phyloP scores from a whole-genome alignment of 257 asterid genomes.

The Verbascum thapsus region DNA sequence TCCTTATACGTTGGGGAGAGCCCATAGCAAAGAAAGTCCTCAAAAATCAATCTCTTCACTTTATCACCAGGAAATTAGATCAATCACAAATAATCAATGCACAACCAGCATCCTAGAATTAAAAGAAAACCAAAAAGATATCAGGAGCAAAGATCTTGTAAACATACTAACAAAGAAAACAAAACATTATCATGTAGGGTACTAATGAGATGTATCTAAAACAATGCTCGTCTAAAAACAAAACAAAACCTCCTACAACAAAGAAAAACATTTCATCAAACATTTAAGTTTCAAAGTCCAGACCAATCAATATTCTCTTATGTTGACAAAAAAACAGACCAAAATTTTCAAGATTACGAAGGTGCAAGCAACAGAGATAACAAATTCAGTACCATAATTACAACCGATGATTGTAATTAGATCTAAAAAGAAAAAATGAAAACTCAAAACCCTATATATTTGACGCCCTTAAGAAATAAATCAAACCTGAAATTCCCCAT shows the following conservation, averaged over 20 bases:
- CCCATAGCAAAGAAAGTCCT: conserved; percentile 57
- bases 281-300: not conserved
- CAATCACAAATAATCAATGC: conserved; percentile 18
- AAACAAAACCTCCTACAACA: not conserved
- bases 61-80: conserved; percentile 18
- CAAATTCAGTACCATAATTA: not conserved
- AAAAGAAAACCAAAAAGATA: not conserved
- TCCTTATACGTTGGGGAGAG: conserved; percentile 65
- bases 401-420: not conserved
- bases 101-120: conserved; percentile 32
- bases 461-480: conserved; percentile 6
- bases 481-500: not conserved
- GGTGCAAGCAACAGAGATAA: conserved; percentile 4
- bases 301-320: not conserved
- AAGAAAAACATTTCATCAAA: not conserved
- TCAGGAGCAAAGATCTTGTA: conserved; percentile 10
- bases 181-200: no score
- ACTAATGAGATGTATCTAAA: not conserved
- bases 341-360: not conserved
- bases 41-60: conserved; percentile 26
- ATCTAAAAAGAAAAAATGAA: not conserved
- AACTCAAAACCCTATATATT: conserved; percentile 24
- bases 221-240: not conserved
- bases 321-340: not conserved
- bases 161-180: not conserved